Evolutionary conservation across 441 rosid species (phyloP).

Genomic region (Dalechampia spathulata): DNA sequence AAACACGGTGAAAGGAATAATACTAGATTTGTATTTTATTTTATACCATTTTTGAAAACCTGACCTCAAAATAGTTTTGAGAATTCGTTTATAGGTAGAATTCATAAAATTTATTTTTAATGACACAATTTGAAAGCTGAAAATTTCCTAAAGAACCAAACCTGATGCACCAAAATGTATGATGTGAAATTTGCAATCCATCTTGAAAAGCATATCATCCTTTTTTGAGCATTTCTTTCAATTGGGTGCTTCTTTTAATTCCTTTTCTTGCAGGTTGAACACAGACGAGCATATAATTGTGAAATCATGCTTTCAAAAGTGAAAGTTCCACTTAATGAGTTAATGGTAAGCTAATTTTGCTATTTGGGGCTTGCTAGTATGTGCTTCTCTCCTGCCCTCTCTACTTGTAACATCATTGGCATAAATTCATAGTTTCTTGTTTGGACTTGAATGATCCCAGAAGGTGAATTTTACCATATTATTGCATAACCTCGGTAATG

Average conservation of each 20-base stretch:
- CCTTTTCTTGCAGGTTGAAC: slow-evolving; percentile 64
- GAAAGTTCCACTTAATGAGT: slow-evolving; percentile 72
- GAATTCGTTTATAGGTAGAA: neutral
- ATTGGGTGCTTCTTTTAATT: neutral
- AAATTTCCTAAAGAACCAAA: neutral
- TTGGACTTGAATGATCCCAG: too few relatives aligned
- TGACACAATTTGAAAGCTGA: neutral
- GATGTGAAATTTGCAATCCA: too few relatives aligned
- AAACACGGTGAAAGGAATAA: neutral
- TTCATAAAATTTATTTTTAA: too few relatives aligned
- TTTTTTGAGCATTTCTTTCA: neutral
- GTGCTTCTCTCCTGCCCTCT: neutral
- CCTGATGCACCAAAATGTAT: neutral
- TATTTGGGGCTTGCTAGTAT: slow-evolving; percentile 10
- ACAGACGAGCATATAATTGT: slow-evolving; percentile 90
- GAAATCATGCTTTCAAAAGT: slow-evolving; percentile 99
- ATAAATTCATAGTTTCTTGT: too few relatives aligned
- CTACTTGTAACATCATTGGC: neutral
- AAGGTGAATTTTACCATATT: too few relatives aligned
- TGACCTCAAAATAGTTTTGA: too few relatives aligned
- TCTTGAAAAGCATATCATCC: too few relatives aligned
- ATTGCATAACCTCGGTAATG: too few relatives aligned
- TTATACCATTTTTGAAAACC: too few relatives aligned
- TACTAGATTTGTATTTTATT: neutral
- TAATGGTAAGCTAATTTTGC: slow-evolving; percentile 51